Percentiles rank a stretch among this genome's conserved stretches.
These are phyloP conservation scores for Verticillium longisporum DNA, from an alignment of 2,329 filamentous ascomycete species.

Conservation along the genomic window DNA sequence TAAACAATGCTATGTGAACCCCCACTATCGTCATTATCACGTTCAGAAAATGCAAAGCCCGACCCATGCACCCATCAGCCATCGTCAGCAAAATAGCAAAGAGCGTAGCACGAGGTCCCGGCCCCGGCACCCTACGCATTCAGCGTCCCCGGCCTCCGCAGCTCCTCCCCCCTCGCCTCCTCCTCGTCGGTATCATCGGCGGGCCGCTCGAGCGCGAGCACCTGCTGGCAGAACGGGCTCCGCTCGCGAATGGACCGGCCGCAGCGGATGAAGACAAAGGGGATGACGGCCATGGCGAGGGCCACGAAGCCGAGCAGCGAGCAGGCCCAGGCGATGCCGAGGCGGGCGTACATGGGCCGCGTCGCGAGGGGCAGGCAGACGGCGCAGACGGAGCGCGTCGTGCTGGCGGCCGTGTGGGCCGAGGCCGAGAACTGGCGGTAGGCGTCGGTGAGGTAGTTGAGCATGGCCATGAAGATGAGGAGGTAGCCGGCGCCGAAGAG, in stretches of 20 bases:
- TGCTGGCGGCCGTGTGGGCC: constrained; percentile 13
- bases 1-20: neutral
- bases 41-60: neutral
- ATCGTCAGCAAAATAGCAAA: neutral
- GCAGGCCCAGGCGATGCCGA: constrained; percentile 43
- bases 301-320: constrained; percentile 45
- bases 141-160: neutral
- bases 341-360: constrained; percentile 37
- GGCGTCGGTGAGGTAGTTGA: constrained; percentile 60
- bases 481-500: constrained; percentile 56
- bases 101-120: neutral
- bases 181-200: neutral
- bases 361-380: constrained; percentile 49
- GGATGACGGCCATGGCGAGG: constrained; percentile 41
- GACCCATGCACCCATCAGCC: neutral
- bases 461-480: constrained; percentile 56
- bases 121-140: neutral
- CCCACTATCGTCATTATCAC: neutral
- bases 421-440: constrained; percentile 33
- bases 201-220: neutral
- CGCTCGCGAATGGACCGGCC: constrained; percentile 16
- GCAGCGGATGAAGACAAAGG: constrained; percentile 48
- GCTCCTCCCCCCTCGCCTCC: neutral
- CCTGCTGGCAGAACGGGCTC: neutral
- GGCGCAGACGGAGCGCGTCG: constrained; percentile 11